Evolutionary conservation across 345 rosid genomes (phyloP), one percentile per base, ranked within the genome.

Genomic region (Gossypioides kirkii): DNA sequence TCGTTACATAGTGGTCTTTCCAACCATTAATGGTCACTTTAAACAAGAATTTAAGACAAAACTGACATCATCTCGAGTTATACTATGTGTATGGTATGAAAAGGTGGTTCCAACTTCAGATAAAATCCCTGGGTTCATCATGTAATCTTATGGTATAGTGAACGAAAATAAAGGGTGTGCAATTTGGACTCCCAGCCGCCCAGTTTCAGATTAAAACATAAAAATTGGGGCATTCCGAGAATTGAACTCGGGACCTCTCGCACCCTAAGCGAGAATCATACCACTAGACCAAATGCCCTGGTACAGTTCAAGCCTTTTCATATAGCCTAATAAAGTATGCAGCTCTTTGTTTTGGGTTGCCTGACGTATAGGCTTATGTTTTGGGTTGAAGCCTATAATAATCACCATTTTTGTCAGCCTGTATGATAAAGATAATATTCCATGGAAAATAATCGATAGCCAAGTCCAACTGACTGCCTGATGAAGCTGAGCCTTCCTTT

Each of bases 201-300:
- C 36, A 28, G 36, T 28, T 28, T 28, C 5, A 28, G 36, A 28
- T 10, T 10, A 8, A 42, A 42, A 42, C 7, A 10, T 42, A 8
- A 3, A 3, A 56, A n/a, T n/a, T 0, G 90, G 88, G 91, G 87
- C 86, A 82, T 87, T 86, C 84, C 80, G 85, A 84, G 90, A 89
- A 88, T 82, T 76, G 70, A 83, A 86, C 89, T 88, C 83, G 78
- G 84, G 91, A 91, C 87, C 87, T 89, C 88, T 93, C 84, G 84
- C 92, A 86, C 90, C 93, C 89, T 85, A 87, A 93, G 93, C 89
- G 79, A 91, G 90, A 88, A 91, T 88, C 91, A 86, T 87, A 83
- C 93, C 90, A 91, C 92, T 86, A 84, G 85, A 87, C 91, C 89
- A 89, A 86, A 86, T 88, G 87, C 87, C 90, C 79, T 32, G 6